Evolutionary conservation across 257 asterid genomes (phyloP), one percentile per base, ranked within the genome.

Genomic region (Penstemon davidsonii): DNA sequence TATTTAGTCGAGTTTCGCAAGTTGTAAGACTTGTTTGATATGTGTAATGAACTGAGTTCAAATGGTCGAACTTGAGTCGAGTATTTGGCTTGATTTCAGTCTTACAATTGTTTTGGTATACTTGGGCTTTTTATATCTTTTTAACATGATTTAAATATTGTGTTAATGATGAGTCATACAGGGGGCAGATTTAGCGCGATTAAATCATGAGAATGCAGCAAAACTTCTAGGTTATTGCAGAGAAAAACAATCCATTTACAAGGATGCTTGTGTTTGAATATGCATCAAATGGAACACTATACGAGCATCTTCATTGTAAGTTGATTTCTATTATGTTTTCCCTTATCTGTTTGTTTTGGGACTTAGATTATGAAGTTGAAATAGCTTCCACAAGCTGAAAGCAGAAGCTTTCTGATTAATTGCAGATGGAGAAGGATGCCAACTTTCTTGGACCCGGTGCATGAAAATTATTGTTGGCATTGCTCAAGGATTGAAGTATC

Each of bases 261-360:
- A 86, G 99, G 80, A 91, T 91, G 98, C 80, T 94, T 66, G 90
- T 91, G 25, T 87, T 94, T 52, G 99, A 91, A 69, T 94, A 94
- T 78, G 99, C 96, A 46, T 88, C 96, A 33, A 94, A 94, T 40
- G 98, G 99, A 49, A 89, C 99, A 12, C 88, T 94, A 49, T 79
- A 87, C 6, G 99, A 94, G 83, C 98, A 94, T 78, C 96, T 94
- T 75, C 98, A 91, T 46, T 89, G 99, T 94, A 71, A 75, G 99
- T 56, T 72, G 39, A 19, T 70, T 12, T 55, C 50, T 46, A 36
- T 9, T 54, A 9, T 10, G 37, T 12, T 39, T 10, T 46, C 4
- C 9, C 43, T 42, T 39, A 7, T 8, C 43, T n/a, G 25, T 37
- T 19, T 68, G 71, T 52, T 70, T 18, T 66, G 13, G 8, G 47